phyloP scores from a whole-genome alignment of 2,329 filamentous ascomycete species.

The Alternaria alternata region DNA sequence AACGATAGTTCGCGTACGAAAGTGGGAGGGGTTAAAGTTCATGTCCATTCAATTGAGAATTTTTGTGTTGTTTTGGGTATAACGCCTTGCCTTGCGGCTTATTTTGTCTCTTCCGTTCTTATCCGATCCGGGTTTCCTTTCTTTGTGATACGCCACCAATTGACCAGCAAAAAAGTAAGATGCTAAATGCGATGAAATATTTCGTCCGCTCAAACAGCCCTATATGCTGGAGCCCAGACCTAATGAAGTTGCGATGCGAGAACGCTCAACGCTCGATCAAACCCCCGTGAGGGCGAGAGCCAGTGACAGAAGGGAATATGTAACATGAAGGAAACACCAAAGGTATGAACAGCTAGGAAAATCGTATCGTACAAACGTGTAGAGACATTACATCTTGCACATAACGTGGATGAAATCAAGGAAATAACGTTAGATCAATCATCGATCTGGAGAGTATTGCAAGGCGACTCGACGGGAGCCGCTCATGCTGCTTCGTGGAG shows the following conservation, averaged over 20 bases:
- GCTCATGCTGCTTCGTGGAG: conserved; percentile 50
- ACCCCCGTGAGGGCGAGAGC: conserved; percentile 25
- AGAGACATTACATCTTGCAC: conserved; percentile 11
- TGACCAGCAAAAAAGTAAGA: not conserved
- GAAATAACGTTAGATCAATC: conserved; percentile 9
- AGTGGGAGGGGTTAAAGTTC: not conserved
- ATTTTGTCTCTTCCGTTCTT: not conserved
- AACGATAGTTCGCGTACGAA: not conserved
- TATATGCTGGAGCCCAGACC: conserved; percentile 19
- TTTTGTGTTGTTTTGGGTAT: conserved; percentile 1
- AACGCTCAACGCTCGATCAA: conserved; percentile 30
- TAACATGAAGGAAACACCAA: conserved; percentile 5
- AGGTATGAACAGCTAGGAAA: conserved; percentile 5
- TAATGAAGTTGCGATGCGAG: conserved; percentile 2
- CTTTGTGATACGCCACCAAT: not conserved
- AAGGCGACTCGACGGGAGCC: conserved; percentile 41
- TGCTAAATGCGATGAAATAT: conserved; percentile 8
- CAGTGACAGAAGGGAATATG: conserved; percentile 10
- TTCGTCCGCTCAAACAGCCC: conserved; percentile 11
- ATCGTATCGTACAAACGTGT: conserved; percentile 19
- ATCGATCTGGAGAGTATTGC: conserved; percentile 32
- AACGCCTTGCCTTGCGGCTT: conserved; percentile 3
- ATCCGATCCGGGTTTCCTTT: not conserved
- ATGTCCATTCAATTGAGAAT: not conserved
- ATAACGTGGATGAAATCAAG: conserved; percentile 6